These are phyloP conservation scores for Solanum clarkiae DNA, from an alignment of 257 asterid genomes.

Conservation along the genomic window DNA sequence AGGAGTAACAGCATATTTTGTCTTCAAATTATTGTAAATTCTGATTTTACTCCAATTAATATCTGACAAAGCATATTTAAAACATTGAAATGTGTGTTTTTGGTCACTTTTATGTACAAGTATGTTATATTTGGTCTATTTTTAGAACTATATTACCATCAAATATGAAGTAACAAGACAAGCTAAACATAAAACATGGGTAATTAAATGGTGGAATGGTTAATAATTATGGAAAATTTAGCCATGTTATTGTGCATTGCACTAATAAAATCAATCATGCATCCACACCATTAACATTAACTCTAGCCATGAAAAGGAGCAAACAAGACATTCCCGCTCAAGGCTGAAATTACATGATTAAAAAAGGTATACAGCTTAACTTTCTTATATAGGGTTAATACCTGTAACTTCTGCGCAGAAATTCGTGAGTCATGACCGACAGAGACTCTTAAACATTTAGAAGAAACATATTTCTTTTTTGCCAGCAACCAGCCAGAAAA, in stretches of 20 bases:
- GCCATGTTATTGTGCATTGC: neutral
- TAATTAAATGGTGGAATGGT: neutral
- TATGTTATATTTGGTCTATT: neutral
- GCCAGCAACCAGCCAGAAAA: constrained; percentile 80
- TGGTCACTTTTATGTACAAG: neutral
- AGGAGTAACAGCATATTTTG: neutral
- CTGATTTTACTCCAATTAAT: neutral
- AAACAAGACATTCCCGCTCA: neutral
- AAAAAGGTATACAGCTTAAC: neutral
- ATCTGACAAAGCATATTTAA: neutral
- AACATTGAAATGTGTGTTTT: neutral
- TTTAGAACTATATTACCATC: neutral
- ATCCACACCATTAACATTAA: neutral
- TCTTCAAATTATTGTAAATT: neutral
- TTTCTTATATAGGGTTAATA: constrained; percentile 1
- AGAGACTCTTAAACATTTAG: constrained; percentile 64
- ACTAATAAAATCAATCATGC: neutral
- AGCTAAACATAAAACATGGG: too few species aligned
- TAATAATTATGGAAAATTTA: neutral
- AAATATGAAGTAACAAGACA: too few species aligned
- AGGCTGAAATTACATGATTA: neutral
- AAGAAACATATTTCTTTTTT: constrained; percentile 48
- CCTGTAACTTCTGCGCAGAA: constrained; percentile 89
- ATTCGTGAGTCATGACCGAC: constrained; percentile 93
- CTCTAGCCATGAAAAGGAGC: neutral